Percentiles rank a stretch among this genome's conserved stretches.
These are phyloP conservation scores for Stagonosporopsis cucurbitacearum DNA, from an alignment of 2,329 filamentous ascomycete species.

Conservation along the genomic window DNA sequence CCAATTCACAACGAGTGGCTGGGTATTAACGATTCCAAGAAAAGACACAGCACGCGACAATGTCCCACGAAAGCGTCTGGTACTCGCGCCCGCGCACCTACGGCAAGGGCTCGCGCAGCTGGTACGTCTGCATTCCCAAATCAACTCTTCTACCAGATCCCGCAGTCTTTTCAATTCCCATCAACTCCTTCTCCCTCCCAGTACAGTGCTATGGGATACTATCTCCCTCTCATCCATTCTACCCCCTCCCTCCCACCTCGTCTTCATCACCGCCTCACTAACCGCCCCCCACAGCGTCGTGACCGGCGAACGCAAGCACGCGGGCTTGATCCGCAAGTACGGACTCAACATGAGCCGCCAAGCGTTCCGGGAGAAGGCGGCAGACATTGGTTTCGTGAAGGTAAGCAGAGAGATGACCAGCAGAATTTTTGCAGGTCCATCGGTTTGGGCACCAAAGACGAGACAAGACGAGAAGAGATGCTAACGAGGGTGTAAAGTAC, in stretches of 20 bases:
- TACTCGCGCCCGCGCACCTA: slow-evolving; percentile 95
- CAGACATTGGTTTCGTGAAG: slow-evolving; percentile 72
- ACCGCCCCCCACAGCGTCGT: slow-evolving; percentile 26
- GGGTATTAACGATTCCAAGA: no score
- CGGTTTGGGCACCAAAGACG: no score
- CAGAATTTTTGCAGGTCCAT: no score
- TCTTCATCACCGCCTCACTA: background rate
- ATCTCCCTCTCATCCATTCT: no score
- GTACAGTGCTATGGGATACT: no score
- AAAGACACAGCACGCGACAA: slow-evolving; percentile 4
- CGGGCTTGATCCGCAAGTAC: slow-evolving; percentile 99
- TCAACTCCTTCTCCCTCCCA: background rate
- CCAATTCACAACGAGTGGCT: no score
- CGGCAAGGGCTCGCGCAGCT: slow-evolving; percentile 91
- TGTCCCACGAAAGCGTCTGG: slow-evolving; percentile 69
- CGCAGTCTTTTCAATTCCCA: background rate
- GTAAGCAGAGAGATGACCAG: no score
- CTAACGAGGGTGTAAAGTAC: slow-evolving; percentile 4
- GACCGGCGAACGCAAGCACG: slow-evolving; percentile 50
- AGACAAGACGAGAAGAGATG: no score
- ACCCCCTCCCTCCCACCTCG: no score
- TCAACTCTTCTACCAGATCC: no score
- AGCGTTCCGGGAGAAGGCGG: slow-evolving; percentile 71
- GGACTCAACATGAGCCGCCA: slow-evolving; percentile 80
- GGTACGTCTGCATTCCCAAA: slow-evolving; percentile 73